phyloP scores from a whole-genome alignment of 1,139 yeast species.

The Taphrina deformans region DNA sequence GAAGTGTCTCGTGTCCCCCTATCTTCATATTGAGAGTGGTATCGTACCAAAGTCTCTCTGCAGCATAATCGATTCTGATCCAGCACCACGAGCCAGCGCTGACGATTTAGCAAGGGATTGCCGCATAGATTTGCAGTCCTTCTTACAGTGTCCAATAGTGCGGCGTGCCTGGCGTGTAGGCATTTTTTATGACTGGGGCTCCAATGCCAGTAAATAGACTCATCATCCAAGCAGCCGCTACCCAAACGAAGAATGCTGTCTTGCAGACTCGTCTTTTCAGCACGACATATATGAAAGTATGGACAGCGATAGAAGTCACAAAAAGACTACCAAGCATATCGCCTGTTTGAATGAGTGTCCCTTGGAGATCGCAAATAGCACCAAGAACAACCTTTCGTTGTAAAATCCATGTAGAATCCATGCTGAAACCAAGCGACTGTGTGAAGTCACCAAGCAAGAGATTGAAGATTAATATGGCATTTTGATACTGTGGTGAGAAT shows the following conservation, averaged over 20 bases:
- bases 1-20: no score
- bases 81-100: conserved; percentile 27
- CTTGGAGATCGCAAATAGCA: conserved; percentile 7
- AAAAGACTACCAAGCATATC: conserved; percentile 7
- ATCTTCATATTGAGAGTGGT: background rate
- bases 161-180: background rate
- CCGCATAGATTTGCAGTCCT: background rate
- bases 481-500: conserved; percentile 15
- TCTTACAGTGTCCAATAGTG: conserved; percentile 18
- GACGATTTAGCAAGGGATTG: background rate
- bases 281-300: conserved; percentile 6
- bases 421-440: conserved; percentile 1
- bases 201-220: conserved; percentile 2
- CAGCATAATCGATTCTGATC: conserved; percentile 9
- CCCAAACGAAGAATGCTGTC: background rate
- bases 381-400: conserved; percentile 1
- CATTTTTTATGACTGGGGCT: background rate
- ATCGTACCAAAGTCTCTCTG: conserved; percentile 10
- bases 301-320: conserved; percentile 9
- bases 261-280: background rate
- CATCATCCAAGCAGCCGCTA: background rate
- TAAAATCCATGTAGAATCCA: background rate
- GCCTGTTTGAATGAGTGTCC: conserved; percentile 15
- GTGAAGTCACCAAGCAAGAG: conserved; percentile 10
- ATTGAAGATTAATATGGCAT: conserved; percentile 8